phyloP scores from a whole-genome alignment of 495 filamentous ascomycete genomes.

The Lichina pygmaea region DNA sequence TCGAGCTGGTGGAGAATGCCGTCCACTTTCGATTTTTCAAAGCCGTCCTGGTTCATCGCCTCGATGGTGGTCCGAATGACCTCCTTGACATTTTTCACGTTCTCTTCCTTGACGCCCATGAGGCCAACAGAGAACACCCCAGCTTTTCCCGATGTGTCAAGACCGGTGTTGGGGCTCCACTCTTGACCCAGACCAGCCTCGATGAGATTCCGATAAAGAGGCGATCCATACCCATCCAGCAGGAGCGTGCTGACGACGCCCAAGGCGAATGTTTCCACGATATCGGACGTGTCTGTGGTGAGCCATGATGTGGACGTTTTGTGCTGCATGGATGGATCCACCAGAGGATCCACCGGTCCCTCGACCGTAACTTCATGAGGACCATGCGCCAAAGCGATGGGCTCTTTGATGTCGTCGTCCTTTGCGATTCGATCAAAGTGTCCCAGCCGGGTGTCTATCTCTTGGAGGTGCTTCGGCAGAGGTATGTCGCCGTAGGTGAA shows the following conservation, averaged over 20 bases:
- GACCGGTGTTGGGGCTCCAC: slow-evolving; percentile 83
- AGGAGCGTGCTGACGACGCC: slow-evolving; percentile 57
- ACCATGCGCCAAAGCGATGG: slow-evolving; percentile 41
- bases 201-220: slow-evolving; percentile 71
- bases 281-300: slow-evolving; percentile 52
- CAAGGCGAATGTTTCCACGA: slow-evolving; percentile 66
- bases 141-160: slow-evolving; percentile 44
- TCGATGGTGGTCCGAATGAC: slow-evolving; percentile 40
- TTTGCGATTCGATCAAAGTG: slow-evolving; percentile 38
- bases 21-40: slow-evolving; percentile 70
- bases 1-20: slow-evolving; percentile 87
- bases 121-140: slow-evolving; percentile 79
- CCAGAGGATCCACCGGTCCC: slow-evolving; percentile 72
- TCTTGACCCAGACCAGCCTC: slow-evolving; percentile 78
- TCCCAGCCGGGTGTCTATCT: slow-evolving; percentile 44
- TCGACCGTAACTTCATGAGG: slow-evolving; percentile 39
- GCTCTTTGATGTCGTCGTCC: slow-evolving; percentile 46
- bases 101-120: slow-evolving; percentile 53
- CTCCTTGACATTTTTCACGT: slow-evolving; percentile 49
- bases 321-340: slow-evolving; percentile 60
- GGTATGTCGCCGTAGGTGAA: slow-evolving; percentile 92
- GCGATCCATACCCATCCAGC: slow-evolving; percentile 83
- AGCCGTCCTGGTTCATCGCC: slow-evolving; percentile 40
- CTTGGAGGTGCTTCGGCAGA: slow-evolving; percentile 46
- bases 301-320: slow-evolving; percentile 90